These are phyloP conservation scores for Claviceps quebecensis DNA, from an alignment of 2,329 filamentous ascomycete species.

Conservation along the genomic window DNA sequence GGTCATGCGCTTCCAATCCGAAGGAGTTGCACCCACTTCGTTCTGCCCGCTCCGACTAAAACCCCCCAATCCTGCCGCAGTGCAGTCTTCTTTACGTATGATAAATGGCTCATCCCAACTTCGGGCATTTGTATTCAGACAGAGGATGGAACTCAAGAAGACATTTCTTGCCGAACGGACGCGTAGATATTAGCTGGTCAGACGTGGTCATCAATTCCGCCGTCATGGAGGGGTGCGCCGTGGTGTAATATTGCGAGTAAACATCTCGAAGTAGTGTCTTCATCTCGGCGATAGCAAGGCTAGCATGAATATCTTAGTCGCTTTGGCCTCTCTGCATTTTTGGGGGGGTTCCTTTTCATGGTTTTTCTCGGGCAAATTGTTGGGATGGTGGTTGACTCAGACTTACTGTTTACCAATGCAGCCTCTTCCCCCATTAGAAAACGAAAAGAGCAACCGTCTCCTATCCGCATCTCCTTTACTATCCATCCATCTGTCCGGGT, in stretches of 20 bases:
- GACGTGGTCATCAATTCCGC: conserved; percentile 46
- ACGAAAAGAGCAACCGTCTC: conserved; percentile 49
- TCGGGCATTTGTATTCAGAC: conserved; percentile 1
- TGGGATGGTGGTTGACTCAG: neutral
- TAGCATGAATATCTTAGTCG: conserved; percentile 6
- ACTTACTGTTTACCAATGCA: conserved; percentile 56
- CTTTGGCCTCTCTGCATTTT: neutral
- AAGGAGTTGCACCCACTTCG: no score
- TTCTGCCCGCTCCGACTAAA: neutral
- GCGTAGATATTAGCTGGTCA: conserved; percentile 53
- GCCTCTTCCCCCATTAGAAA: conserved; percentile 49
- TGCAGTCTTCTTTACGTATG: no score
- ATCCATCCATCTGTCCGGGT: conserved; percentile 73
- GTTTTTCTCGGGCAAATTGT: no score
- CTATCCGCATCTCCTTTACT: conserved; percentile 59
- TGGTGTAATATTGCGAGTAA: conserved; percentile 44
- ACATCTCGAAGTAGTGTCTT: conserved; percentile 48
- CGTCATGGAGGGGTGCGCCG: conserved; percentile 39
- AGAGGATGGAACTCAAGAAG: conserved; percentile 34
- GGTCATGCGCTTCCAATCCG: neutral
- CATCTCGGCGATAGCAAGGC: conserved; percentile 53
- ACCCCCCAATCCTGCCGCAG: neutral
- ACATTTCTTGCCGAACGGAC: conserved; percentile 46
- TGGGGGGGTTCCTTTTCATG: neutral
- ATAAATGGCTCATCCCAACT: neutral